phyloP scores from a whole-genome alignment of 2,329 filamentous ascomycete genomes.

The Lasiodiplodia citricola region DNA sequence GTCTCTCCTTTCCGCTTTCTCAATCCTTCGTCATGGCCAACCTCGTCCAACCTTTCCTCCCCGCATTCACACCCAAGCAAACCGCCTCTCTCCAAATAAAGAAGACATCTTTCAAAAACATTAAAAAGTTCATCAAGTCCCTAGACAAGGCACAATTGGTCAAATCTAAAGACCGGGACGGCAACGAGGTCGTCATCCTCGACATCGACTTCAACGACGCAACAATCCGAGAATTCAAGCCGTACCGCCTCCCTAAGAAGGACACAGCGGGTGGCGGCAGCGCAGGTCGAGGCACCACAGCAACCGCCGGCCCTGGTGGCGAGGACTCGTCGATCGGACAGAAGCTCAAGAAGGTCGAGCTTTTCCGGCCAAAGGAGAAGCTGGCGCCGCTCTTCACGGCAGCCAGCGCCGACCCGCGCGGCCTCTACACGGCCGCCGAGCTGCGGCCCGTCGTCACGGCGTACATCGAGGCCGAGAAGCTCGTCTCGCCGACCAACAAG shows the following conservation, averaged over 20 bases:
- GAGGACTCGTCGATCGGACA: slow-evolving; percentile 52
- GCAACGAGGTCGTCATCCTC: slow-evolving; percentile 66
- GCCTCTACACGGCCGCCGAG: slow-evolving; percentile 65
- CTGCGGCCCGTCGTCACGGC: slow-evolving; percentile 62
- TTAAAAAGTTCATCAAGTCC: slow-evolving; percentile 72
- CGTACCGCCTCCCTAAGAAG: slow-evolving; percentile 67
- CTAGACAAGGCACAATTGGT: slow-evolving; percentile 68
- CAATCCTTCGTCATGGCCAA: slow-evolving; percentile 68
- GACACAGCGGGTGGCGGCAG: slow-evolving; percentile 51
- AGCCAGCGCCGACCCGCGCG: slow-evolving; percentile 55
- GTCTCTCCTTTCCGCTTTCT: slow-evolving; percentile 66
- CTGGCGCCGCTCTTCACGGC: slow-evolving; percentile 61
- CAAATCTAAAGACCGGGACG: slow-evolving; percentile 68
- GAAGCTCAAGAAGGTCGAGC: slow-evolving; percentile 56
- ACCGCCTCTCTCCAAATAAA: slow-evolving; percentile 68
- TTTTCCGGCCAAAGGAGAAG: slow-evolving; percentile 64
- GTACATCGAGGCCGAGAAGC: slow-evolving; percentile 64
- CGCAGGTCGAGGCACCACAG: slow-evolving; percentile 41
- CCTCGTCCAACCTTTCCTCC: slow-evolving; percentile 70
- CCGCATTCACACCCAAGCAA: slow-evolving; percentile 61
- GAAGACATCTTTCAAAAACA: slow-evolving; percentile 73
- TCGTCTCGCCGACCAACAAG: slow-evolving; percentile 63
- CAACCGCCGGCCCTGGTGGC: slow-evolving; percentile 33
- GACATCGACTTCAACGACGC: slow-evolving; percentile 69
- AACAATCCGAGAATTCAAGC: slow-evolving; percentile 61